Conservation (phyloP, 805 yeast genomes). For the Maudiozyma turicensis region DNA sequence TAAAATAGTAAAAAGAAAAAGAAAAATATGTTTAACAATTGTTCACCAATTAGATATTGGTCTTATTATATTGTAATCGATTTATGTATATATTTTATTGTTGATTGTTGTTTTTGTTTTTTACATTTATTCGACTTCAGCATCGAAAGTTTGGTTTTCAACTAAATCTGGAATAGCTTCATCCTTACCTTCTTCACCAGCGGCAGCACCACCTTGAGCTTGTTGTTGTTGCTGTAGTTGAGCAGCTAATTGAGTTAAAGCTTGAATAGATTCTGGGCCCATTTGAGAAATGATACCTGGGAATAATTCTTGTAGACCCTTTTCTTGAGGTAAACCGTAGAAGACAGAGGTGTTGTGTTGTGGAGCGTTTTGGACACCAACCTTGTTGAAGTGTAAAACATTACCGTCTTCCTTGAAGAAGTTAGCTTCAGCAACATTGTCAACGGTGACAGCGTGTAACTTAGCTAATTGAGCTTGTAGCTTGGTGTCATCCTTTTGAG, state of each 20-base stretch:
- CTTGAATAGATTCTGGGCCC: slow-evolving; percentile 89
- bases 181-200: slow-evolving; percentile 40
- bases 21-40: neutral
- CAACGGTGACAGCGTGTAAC: slow-evolving; percentile 80
- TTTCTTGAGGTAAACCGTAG: slow-evolving; percentile 92
- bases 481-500: slow-evolving; percentile 82
- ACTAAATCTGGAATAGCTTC: slow-evolving; percentile 55
- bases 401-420: slow-evolving; percentile 94
- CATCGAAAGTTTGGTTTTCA: slow-evolving; percentile 25
- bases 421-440: slow-evolving; percentile 92
- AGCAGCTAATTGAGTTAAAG: slow-evolving; percentile 82
- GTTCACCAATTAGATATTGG: neutral
- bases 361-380: slow-evolving; percentile 89
- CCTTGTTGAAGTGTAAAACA: slow-evolving; percentile 91
- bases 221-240: slow-evolving; percentile 57
- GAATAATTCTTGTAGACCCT: slow-evolving; percentile 80
- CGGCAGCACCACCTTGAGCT: slow-evolving; percentile 40
- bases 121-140: slow-evolving; percentile 31
- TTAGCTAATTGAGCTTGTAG: slow-evolving; percentile 84
- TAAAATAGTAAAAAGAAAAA: neutral
- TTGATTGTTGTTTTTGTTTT: neutral
- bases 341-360: slow-evolving; percentile 87
- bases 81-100: neutral
- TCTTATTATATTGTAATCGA: neutral
- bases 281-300: slow-evolving; percentile 93